Evolutionary conservation across 345 rosid species (phyloP).

Genomic region (Raphanus raphanistrum): DNA sequence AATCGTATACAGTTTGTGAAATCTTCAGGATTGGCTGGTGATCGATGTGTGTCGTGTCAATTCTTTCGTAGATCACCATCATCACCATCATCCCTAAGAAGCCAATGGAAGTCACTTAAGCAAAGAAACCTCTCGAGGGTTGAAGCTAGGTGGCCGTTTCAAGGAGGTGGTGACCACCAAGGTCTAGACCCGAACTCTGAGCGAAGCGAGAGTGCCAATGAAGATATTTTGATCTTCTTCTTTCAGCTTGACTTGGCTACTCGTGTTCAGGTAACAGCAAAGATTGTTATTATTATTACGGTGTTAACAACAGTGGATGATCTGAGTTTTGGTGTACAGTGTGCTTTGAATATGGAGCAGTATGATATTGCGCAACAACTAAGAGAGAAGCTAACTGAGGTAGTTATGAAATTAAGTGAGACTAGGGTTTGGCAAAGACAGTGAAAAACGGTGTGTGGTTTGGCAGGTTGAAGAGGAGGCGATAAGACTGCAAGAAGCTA

Average conservation of each 20-base stretch:
- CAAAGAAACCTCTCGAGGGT: conserved; percentile 49
- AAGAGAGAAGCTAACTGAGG: conserved; percentile 88
- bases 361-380: conserved; percentile 82
- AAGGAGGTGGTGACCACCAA: conserved; percentile 55
- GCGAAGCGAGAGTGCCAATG: conserved; percentile 85
- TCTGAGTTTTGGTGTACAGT: conserved; percentile 45
- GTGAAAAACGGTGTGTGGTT: conserved; percentile 25
- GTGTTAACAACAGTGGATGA: conserved; percentile 18
- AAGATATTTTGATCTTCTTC: conserved; percentile 86
- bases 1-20: conserved; percentile 41
- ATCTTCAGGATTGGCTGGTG: conserved; percentile 36
- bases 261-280: conserved; percentile 74
- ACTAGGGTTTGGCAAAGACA: neutral
- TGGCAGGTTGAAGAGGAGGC: conserved; percentile 84
- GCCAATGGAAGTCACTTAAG: conserved; percentile 32
- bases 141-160: conserved; percentile 86
- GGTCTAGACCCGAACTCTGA: conserved; percentile 62
- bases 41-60: conserved; percentile 41
- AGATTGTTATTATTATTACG: neutral
- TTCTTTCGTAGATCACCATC: conserved; percentile 34
- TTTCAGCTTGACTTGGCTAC: conserved; percentile 85
- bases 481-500: conserved; percentile 59
- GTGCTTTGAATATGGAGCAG: conserved; percentile 82
- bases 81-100: conserved; percentile 25
- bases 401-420: conserved; percentile 24